These are phyloP conservation scores for Thyridium curvatum DNA, from an alignment of 2,329 filamentous ascomycete genomes.

Conservation along the genomic window DNA sequence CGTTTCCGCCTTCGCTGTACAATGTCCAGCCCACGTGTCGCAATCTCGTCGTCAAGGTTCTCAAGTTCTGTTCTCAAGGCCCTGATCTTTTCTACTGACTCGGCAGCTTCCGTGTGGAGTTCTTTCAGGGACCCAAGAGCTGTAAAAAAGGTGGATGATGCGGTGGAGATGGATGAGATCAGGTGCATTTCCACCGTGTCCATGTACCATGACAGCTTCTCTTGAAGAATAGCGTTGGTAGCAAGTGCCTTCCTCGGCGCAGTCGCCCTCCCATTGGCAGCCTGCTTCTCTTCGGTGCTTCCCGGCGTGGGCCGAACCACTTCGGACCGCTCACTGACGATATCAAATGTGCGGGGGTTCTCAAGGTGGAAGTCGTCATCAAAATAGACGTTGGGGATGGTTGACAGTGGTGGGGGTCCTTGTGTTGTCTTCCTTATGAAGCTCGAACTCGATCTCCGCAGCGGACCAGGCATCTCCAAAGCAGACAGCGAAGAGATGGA, in stretches of 20 bases:
- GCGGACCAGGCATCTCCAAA: conserved; percentile 31
- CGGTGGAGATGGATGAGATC: conserved; percentile 91
- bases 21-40: conserved; percentile 75
- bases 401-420: conserved; percentile 79
- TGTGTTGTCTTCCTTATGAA: conserved; percentile 56
- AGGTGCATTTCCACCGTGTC: conserved; percentile 97
- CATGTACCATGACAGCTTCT: conserved; percentile 99
- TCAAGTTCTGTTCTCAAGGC: conserved; percentile 71
- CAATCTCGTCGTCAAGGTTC: conserved; percentile 80
- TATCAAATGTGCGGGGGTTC: conserved; percentile 91
- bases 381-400: conserved; percentile 89
- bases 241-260: conserved; percentile 79
- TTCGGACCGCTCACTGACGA: conserved; percentile 92
- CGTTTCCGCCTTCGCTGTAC: conserved; percentile 74
- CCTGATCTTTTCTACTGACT: conserved; percentile 85
- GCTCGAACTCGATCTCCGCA: conserved; percentile 38
- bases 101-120: conserved; percentile 84
- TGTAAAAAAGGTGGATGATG: conserved; percentile 93
- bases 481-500: conserved; percentile 25
- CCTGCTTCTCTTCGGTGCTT: conserved; percentile 44
- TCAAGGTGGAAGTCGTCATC: conserved; percentile 93
- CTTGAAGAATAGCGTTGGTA: conserved; percentile 94
- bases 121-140: conserved; percentile 86
- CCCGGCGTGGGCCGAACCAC: conserved; percentile 68
- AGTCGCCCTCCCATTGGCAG: conserved; percentile 49